Evolutionary conservation across 257 asterid genomes (phyloP).

Genomic region (Solanum piurae): DNA sequence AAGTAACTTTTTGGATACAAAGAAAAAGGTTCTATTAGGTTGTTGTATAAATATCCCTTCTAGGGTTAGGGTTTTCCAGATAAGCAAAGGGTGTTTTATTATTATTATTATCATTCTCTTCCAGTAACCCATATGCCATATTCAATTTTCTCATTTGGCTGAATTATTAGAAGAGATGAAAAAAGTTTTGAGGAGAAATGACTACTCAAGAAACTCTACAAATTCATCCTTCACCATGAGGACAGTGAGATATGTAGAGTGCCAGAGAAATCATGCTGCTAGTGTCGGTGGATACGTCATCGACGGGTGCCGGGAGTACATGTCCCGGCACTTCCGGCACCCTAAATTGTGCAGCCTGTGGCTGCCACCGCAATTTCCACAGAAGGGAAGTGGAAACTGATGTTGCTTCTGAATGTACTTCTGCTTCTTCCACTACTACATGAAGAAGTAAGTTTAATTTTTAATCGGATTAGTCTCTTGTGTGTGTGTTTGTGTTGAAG

Average conservation of each 20-base stretch:
- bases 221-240: conserved; percentile 24
- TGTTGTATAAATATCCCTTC: conserved; percentile 37
- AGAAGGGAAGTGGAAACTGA: conserved; percentile 45
- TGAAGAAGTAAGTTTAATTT: background rate
- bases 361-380: conserved; percentile 85
- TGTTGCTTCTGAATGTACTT: conserved; percentile 26
- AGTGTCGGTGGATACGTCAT: conserved; percentile 77
- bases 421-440: background rate
- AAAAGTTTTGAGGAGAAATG: conserved; percentile 32
- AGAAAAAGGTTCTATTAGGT: background rate
- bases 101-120: background rate
- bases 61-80: conserved; percentile 54
- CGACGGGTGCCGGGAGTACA: conserved; percentile 91
- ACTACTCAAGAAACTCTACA: conserved; percentile 8
- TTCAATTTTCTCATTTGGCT: background rate
- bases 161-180: conserved; percentile 18
- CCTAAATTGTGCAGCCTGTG: conserved; percentile 84
- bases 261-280: conserved; percentile 93
- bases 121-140: background rate
- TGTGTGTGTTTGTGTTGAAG: background rate
- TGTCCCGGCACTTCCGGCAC: conserved; percentile 47
- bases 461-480: background rate
- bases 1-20: background rate
- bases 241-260: conserved; percentile 53
- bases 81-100: background rate